These are phyloP conservation scores for Setomelanomma holmii DNA, from an alignment of 2,329 filamentous ascomycete genomes.

Conservation along the genomic window DNA sequence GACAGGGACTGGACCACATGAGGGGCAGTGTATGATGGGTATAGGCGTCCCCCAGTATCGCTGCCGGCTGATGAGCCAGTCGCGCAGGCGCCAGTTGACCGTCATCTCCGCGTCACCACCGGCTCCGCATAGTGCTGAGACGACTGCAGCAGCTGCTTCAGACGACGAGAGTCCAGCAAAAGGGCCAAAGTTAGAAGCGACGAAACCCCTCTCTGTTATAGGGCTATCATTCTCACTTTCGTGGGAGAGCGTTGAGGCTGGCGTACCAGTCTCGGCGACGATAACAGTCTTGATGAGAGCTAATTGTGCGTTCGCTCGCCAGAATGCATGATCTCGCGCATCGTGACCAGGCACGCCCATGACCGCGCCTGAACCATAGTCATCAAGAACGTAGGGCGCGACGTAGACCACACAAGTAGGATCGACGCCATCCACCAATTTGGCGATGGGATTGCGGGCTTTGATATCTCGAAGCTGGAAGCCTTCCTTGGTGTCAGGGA, in stretches of 20 bases:
- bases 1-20: slow-evolving; percentile 81
- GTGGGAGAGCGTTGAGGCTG: slow-evolving; percentile 22
- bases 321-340: slow-evolving; percentile 78
- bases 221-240: slow-evolving; percentile 58
- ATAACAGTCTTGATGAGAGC: slow-evolving; percentile 68
- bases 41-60: slow-evolving; percentile 92
- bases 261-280: slow-evolving; percentile 9
- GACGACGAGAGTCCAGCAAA: slow-evolving; percentile 72
- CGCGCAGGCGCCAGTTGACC: slow-evolving; percentile 80
- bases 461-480: slow-evolving; percentile 65
- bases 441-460: slow-evolving; percentile 53
- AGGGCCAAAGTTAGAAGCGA: slow-evolving; percentile 70
- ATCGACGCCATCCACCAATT: slow-evolving; percentile 58
- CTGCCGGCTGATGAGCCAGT: slow-evolving; percentile 93
- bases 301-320: slow-evolving; percentile 71
- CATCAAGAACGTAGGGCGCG: slow-evolving; percentile 83
- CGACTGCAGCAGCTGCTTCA: slow-evolving; percentile 67
- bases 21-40: slow-evolving; percentile 80
- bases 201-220: slow-evolving; percentile 69
- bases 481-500: slow-evolving; percentile 65
- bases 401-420: slow-evolving; percentile 76
- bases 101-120: slow-evolving; percentile 66
- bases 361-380: slow-evolving; percentile 86
- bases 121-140: slow-evolving; percentile 56
- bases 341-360: slow-evolving; percentile 95